A percentile compares a stretch with the other conserved stretches of the same genome.
These are phyloP conservation scores for Clarireedia homoeocarpa DNA, from an alignment of 2,329 filamentous ascomycete genomes.

Conservation along the genomic window DNA sequence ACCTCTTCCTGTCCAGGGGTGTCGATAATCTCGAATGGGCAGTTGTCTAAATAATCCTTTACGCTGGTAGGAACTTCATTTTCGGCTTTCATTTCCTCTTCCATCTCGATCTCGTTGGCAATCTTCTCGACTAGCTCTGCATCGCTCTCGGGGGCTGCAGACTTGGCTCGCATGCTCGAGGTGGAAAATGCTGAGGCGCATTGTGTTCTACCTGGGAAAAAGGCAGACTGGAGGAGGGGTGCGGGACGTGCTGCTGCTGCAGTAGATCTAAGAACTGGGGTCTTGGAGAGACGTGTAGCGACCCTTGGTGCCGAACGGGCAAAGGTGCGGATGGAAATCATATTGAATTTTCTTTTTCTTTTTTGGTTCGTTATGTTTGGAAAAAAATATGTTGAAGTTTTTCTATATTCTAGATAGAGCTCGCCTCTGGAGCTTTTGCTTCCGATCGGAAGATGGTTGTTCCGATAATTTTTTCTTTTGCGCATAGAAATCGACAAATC, in stretches of 20 bases:
- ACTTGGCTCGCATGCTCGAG: constrained; percentile 34
- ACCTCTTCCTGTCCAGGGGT: constrained; percentile 81
- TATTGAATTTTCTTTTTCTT: constrained; percentile 29
- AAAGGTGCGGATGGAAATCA: constrained; percentile 62
- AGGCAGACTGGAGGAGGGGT: constrained; percentile 25
- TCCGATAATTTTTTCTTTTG: background rate
- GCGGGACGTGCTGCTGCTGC: constrained; percentile 13
- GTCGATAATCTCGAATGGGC: constrained; percentile 77
- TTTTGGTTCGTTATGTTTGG: constrained; percentile 10
- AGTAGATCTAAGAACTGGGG: constrained; percentile 40
- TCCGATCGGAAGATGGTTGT: constrained; percentile 10
- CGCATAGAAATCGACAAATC: background rate
- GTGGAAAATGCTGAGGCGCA: constrained; percentile 31
- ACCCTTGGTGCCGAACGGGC: constrained; percentile 60
- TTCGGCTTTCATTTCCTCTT: constrained; percentile 67
- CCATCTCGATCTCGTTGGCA: constrained; percentile 73
- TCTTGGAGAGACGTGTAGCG: constrained; percentile 47
- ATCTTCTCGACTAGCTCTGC: constrained; percentile 82
- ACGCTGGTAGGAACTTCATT: constrained; percentile 68
- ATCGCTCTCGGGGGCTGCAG: constrained; percentile 45
- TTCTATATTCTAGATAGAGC: background rate
- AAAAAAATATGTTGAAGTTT: constrained; percentile 5
- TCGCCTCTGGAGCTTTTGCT: constrained; percentile 11
- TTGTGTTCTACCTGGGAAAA: constrained; percentile 23
- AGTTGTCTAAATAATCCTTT: constrained; percentile 82